These are phyloP conservation scores for Carex kokanica DNA, from an alignment of 176 grass and related monocot genomes.

Conservation along the genomic window DNA sequence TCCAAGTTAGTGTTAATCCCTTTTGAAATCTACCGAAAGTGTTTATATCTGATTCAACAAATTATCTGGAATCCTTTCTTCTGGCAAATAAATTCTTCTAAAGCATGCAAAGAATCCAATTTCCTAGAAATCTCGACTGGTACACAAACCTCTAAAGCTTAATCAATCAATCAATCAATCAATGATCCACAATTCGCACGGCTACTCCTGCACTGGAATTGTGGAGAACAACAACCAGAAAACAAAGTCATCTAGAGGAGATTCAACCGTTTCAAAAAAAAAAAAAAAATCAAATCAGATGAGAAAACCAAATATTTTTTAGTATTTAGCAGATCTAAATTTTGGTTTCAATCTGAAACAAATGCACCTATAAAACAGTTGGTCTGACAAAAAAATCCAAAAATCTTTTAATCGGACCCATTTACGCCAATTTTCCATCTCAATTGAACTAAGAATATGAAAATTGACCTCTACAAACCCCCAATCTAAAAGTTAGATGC, in stretches of 20 bases:
- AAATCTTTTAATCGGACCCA: background rate
- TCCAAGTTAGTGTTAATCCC: constrained; percentile 18
- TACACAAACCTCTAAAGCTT: constrained; percentile 31
- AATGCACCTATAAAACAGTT: background rate
- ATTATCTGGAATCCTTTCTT: constrained; percentile 28
- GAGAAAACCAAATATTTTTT: constrained; percentile 3
- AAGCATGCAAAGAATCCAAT: constrained; percentile 31
- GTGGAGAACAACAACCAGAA: constrained; percentile 23
- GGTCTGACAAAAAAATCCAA: background rate
- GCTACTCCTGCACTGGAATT: constrained; percentile 24
- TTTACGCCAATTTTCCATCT: constrained; percentile 16
- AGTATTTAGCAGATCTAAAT: background rate
- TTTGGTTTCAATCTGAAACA: background rate
- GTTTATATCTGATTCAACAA: constrained; percentile 20
- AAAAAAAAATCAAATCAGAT: background rate
- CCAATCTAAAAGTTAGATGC: background rate
- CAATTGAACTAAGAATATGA: background rate
- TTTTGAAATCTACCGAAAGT: constrained; percentile 22
- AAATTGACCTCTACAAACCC: background rate
- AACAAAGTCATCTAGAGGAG: constrained; percentile 21
- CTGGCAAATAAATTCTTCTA: constrained; percentile 27
- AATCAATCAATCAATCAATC: constrained; percentile 26
- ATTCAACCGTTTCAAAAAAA: constrained; percentile 1
- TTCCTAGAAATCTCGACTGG: constrained; percentile 21
- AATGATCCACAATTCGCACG: constrained; percentile 23